Conservation (phyloP, 192 early-diverging fungal species). For the Entomortierella parvispora region DNA sequence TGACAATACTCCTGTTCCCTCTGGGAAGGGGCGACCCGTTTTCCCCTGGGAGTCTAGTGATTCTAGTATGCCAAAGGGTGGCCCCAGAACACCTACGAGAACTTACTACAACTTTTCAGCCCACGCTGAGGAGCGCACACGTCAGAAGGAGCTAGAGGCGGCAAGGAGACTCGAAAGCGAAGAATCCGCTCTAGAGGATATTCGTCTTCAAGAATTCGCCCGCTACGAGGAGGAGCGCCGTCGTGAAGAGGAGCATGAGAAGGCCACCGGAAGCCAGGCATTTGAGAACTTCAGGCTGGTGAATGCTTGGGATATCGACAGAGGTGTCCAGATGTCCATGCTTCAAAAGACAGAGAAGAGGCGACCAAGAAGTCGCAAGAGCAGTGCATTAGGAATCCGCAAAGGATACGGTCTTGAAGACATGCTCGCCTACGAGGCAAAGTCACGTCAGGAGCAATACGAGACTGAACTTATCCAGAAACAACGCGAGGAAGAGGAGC, state of each 20-base stretch:
- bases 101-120: conserved; percentile 41
- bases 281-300: conserved; percentile 51
- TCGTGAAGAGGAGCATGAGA: conserved; percentile 26
- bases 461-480: conserved; percentile 33
- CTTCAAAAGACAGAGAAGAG: conserved; percentile 44
- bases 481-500: conserved; percentile 39
- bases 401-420: conserved; percentile 50
- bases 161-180: conserved; percentile 20
- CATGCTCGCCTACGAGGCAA: conserved; percentile 43
- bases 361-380: conserved; percentile 45
- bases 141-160: conserved; percentile 20
- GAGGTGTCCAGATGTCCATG: conserved; percentile 42
- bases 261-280: conserved; percentile 36
- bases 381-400: conserved; percentile 40
- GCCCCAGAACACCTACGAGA: conserved; percentile 27
- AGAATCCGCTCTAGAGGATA: conserved; percentile 27
- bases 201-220: conserved; percentile 20
- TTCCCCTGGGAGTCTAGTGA: conserved; percentile 44
- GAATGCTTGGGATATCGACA: conserved; percentile 48
- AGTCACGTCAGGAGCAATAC: conserved; percentile 33
- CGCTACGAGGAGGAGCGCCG: conserved; percentile 34
- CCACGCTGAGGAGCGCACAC: conserved; percentile 17
- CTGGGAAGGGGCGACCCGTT: conserved; percentile 34
- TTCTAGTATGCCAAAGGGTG: neutral
- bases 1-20: conserved; percentile 25